Conservation (phyloP, 192 early-diverging fungal species). For the Backusella westeae region DNA sequence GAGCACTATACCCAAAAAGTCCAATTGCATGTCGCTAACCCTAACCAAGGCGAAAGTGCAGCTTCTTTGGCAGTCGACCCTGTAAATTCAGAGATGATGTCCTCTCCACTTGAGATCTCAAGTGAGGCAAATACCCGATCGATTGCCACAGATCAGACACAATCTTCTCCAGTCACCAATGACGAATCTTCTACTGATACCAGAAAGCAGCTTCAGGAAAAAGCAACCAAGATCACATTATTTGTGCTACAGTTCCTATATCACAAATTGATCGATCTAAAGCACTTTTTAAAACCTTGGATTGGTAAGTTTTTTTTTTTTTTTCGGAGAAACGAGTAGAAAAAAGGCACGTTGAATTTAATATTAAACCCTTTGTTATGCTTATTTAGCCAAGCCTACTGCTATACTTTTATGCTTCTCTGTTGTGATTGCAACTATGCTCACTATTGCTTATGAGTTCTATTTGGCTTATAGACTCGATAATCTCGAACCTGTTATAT, state of each 20-base stretch:
- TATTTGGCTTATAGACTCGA: neutral
- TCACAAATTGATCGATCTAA: neutral
- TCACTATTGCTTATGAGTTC: slow-evolving; percentile 11
- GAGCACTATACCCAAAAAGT: neutral
- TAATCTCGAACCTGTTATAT: slow-evolving; percentile 14
- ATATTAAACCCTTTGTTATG: neutral
- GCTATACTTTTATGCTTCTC: neutral
- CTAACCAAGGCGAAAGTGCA: neutral
- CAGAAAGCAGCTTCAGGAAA: neutral
- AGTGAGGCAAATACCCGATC: neutral
- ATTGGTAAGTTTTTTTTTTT: neutral
- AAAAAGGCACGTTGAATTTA: neutral
- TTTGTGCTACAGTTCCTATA: neutral
- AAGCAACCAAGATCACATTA: neutral
- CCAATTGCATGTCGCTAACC: slow-evolving; percentile 2
- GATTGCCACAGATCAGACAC: neutral
- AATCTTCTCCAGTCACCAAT: neutral
- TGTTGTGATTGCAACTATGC: neutral
- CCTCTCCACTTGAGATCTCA: neutral
- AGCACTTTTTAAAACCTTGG: neutral
- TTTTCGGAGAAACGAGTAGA: neutral
- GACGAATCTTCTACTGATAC: neutral
- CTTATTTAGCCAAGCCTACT: slow-evolving; percentile 1
- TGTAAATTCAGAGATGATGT: neutral
- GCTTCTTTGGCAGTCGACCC: neutral